Evolutionary conservation across 768 basidiomycete species (phyloP).

Genomic region (Kwoniella sp.): DNA sequence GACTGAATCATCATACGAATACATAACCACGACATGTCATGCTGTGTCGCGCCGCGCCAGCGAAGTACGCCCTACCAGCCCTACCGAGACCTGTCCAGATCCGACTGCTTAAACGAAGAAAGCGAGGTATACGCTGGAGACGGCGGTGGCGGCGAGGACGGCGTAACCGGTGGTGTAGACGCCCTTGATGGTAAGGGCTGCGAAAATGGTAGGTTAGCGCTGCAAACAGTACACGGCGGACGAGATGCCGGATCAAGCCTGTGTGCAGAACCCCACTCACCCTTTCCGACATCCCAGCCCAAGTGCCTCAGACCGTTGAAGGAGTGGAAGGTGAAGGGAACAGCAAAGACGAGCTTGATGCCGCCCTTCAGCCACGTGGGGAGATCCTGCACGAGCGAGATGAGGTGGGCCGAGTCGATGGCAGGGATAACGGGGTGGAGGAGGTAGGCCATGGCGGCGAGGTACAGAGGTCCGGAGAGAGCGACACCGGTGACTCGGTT

Average conservation of each 20-base stretch:
- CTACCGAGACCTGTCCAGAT: not conserved
- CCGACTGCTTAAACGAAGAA: constrained; percentile 46
- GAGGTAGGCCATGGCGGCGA: constrained; percentile 79
- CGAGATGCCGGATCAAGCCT: too few species aligned
- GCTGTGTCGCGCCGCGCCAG: too few species aligned
- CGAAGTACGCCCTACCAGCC: too few species aligned
- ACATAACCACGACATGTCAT: constrained; percentile 2
- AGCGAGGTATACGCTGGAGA: constrained; percentile 69
- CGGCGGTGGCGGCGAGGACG: constrained; percentile 71
- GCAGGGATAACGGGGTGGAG: constrained; percentile 62
- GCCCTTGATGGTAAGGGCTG: constrained; percentile 76
- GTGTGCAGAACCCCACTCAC: too few species aligned
- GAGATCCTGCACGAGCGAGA: constrained; percentile 65
- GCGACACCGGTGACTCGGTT: constrained; percentile 81
- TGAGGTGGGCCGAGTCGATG: constrained; percentile 71
- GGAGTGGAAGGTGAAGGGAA: constrained; percentile 85
- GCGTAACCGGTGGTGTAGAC: constrained; percentile 77
- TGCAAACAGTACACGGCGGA: too few species aligned
- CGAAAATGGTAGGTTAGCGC: too few species aligned
- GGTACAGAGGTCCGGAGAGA: constrained; percentile 74
- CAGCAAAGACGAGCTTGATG: constrained; percentile 72
- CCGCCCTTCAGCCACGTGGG: constrained; percentile 73
- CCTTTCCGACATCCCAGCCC: constrained; percentile 79
- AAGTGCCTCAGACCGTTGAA: constrained; percentile 88
- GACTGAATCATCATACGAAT: not conserved